A percentile compares a stretch with the other conserved stretches of the same genome.
phyloP scores from a whole-genome alignment of 352 stramenopile genomes.

The Halophytophthora batemanensis region DNA sequence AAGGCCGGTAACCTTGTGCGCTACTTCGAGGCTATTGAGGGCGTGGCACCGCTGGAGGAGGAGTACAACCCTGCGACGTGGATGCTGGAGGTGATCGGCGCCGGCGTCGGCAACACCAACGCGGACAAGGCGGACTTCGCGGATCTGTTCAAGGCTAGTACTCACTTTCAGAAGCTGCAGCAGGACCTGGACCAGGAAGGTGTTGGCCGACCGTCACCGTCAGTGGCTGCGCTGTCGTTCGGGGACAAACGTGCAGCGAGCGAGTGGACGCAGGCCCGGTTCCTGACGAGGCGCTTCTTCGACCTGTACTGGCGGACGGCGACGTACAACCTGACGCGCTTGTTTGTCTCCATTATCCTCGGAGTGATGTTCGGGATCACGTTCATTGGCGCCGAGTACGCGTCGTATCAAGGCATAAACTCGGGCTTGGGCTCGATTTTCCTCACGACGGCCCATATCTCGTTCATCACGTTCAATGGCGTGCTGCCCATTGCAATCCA shows the following conservation, averaged over 20 bases:
- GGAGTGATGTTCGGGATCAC: slow-evolving; percentile 58
- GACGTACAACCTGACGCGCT: slow-evolving; percentile 59
- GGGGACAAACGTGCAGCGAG: slow-evolving; percentile 13
- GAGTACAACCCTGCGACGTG: slow-evolving; percentile 4
- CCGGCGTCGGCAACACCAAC: no score
- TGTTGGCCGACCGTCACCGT: slow-evolving; percentile 1
- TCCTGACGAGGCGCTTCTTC: slow-evolving; percentile 13
- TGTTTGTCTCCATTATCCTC: slow-evolving; percentile 45
- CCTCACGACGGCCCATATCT: slow-evolving; percentile 57
- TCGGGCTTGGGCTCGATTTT: slow-evolving; percentile 61
- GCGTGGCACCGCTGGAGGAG: not conserved
- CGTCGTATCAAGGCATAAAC: slow-evolving; percentile 18
- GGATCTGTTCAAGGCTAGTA: no score
- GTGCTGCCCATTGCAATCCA: slow-evolving; percentile 68
- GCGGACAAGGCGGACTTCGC: no score
- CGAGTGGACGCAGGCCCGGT: slow-evolving; percentile 4
- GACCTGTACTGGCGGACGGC: slow-evolving; percentile 30
- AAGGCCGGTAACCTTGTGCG: no score
- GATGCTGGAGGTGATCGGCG: no score
- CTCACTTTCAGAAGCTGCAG: slow-evolving; percentile 17
- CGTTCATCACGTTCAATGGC: slow-evolving; percentile 55
- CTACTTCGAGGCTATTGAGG: slow-evolving; percentile 44
- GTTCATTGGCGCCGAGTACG: slow-evolving; percentile 26
- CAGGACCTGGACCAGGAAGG: slow-evolving; percentile 10
- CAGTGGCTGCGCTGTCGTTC: slow-evolving; percentile 15